Conservation (phyloP, 129 eudicot genomes). For the Arctium minus region DNA sequence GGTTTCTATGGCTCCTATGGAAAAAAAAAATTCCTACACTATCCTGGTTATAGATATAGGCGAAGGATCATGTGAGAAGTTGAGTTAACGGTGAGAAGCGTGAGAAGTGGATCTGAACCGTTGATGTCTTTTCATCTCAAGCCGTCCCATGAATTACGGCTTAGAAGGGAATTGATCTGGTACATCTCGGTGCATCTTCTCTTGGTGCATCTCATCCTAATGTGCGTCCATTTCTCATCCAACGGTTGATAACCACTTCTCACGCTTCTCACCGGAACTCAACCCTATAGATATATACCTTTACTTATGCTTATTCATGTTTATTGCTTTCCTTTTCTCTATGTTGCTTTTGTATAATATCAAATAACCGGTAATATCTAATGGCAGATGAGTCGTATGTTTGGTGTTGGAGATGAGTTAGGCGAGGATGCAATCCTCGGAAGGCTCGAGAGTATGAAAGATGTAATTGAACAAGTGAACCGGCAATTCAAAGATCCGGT, state of each 20-base stretch:
- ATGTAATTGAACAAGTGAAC: slow-evolving; percentile 88
- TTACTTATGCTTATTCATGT: neutral
- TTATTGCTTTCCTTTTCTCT: neutral
- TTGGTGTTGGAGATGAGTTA: slow-evolving; percentile 83
- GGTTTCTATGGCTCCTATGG: too few relatives aligned
- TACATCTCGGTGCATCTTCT: too few relatives aligned
- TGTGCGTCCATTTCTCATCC: too few relatives aligned
- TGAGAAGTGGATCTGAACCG: too few relatives aligned
- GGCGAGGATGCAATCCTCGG: slow-evolving; percentile 93
- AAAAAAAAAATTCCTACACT: neutral
- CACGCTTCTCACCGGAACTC: too few relatives aligned
- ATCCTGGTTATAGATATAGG: neutral
- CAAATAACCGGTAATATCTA: neutral
- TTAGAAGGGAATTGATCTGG: too few relatives aligned
- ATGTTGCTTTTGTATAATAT: neutral
- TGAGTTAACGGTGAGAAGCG: too few relatives aligned
- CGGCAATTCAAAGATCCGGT: slow-evolving; percentile 96
- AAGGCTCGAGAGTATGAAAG: slow-evolving; percentile 95
- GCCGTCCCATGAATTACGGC: too few relatives aligned
- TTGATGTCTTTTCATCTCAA: too few relatives aligned
- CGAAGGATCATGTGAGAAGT: too few relatives aligned
- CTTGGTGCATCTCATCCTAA: too few relatives aligned
- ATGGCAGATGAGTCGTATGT: slow-evolving; percentile 86
- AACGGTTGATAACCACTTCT: too few relatives aligned
- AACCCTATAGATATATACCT: neutral